phyloP scores from a whole-genome alignment of 768 basidiomycete species.

The Infundibulicybe gibba region DNA sequence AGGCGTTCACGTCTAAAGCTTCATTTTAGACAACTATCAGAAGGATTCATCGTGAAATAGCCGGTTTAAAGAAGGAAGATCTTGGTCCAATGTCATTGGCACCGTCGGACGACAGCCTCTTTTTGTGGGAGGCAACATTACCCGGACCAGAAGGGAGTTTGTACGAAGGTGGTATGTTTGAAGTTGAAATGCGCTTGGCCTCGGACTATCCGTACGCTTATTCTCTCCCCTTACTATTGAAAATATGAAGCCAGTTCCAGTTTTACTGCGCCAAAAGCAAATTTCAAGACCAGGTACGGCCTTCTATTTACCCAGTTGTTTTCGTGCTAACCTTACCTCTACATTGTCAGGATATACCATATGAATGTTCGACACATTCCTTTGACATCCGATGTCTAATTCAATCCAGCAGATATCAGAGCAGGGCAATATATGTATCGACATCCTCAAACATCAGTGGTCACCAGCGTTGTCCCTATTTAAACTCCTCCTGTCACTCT shows the following conservation, averaged over 20 bases:
- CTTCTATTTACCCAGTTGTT: neutral
- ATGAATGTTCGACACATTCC: conserved; percentile 61
- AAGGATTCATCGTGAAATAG: conserved; percentile 80
- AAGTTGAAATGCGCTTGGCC: conserved; percentile 61
- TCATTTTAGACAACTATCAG: conserved; percentile 56
- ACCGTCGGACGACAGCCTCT: conserved; percentile 63
- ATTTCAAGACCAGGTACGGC: conserved; percentile 67
- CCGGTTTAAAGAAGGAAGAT: conserved; percentile 80
- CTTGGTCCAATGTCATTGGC: conserved; percentile 67
- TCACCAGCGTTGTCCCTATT: conserved; percentile 90
- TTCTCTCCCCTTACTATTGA: conserved; percentile 3
- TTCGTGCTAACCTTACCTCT: neutral
- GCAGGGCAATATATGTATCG: conserved; percentile 76
- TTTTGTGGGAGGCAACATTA: conserved; percentile 72
- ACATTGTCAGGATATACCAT: conserved; percentile 69
- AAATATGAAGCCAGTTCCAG: conserved; percentile 27
- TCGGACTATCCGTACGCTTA: conserved; percentile 76
- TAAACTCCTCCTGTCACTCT: conserved; percentile 92
- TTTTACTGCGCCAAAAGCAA: conserved; percentile 77
- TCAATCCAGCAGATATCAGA: conserved; percentile 54
- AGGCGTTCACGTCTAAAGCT: neutral
- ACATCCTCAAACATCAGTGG: conserved; percentile 93
- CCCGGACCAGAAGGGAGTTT: conserved; percentile 82
- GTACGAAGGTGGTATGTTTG: conserved; percentile 77
- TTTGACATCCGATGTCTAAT: neutral